These are phyloP conservation scores for Syncephalastrum monosporum DNA, from an alignment of 371 early-diverging fungal species.

Conservation along the genomic window DNA sequence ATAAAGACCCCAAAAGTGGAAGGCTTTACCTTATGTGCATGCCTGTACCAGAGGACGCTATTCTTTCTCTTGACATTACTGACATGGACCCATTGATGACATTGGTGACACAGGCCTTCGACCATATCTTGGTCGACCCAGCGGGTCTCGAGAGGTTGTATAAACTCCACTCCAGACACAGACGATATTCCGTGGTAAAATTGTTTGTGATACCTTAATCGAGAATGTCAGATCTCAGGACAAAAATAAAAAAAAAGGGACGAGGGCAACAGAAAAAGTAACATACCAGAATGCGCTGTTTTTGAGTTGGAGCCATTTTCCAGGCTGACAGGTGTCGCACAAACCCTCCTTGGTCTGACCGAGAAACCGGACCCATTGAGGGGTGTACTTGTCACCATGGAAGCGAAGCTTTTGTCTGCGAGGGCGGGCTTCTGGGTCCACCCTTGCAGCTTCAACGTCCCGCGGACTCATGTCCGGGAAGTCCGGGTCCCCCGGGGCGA, in stretches of 20 bases:
- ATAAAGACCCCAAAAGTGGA: background rate
- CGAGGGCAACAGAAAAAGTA: background rate
- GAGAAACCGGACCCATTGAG: conserved; percentile 79
- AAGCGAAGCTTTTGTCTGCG: conserved; percentile 73
- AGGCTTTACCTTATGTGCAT: conserved; percentile 76
- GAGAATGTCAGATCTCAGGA: background rate
- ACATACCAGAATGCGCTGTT: conserved; percentile 89
- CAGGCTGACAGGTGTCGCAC: conserved; percentile 85
- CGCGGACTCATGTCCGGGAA: conserved; percentile 47
- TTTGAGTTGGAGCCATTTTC: conserved; percentile 90
- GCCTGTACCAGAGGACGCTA: conserved; percentile 86
- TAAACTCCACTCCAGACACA: conserved; percentile 79
- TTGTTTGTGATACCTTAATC: conserved; percentile 87
- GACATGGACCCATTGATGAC: conserved; percentile 82
- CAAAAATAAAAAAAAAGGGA: background rate
- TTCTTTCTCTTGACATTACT: conserved; percentile 77
- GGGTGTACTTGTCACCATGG: conserved; percentile 84
- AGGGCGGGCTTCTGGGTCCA: conserved; percentile 53
- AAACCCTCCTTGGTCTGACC: conserved; percentile 86
- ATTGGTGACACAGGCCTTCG: conserved; percentile 89
- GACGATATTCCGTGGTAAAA: conserved; percentile 92
- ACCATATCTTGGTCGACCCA: conserved; percentile 65
- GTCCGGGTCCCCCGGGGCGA: conserved; percentile 36
- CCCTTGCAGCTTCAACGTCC: conserved; percentile 41
- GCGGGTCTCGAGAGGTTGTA: conserved; percentile 73